These are phyloP conservation scores for Fistulina hepatica DNA, from an alignment of 1,284 basidiomycete species.

Conservation along the genomic window DNA sequence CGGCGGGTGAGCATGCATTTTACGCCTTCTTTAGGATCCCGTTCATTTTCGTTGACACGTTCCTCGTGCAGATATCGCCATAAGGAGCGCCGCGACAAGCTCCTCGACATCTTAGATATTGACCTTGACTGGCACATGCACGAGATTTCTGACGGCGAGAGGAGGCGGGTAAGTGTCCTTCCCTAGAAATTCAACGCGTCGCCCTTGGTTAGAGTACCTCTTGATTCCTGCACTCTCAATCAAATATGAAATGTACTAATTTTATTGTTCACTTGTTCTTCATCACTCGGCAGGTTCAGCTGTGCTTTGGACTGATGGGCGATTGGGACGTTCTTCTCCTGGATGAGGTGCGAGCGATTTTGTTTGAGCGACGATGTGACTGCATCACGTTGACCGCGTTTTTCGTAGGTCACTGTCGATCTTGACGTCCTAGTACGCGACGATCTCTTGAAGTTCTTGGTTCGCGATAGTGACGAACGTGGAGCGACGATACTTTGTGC, in stretches of 20 bases:
- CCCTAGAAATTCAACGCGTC: not conserved
- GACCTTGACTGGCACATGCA: constrained; percentile 93
- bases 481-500: constrained; percentile 85
- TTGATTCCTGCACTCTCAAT: not conserved
- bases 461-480: constrained; percentile 70
- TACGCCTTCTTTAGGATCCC: no score
- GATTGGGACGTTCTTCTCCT: constrained; percentile 91
- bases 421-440: constrained; percentile 95
- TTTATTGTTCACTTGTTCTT: no score
- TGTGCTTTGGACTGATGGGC: constrained; percentile 94
- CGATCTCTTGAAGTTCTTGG: constrained; percentile 82
- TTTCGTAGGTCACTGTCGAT: constrained; percentile 81
- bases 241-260: no score
- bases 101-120: constrained; percentile 90
- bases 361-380: constrained; percentile 1
- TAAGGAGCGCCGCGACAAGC: constrained; percentile 75
- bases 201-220: constrained; percentile 8
- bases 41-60: no score
- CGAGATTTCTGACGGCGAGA: constrained; percentile 90
- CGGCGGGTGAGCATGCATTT: no score
- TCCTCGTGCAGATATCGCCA: no score
- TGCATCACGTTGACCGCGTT: constrained; percentile 3
- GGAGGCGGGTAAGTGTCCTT: constrained; percentile 50
- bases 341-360: constrained; percentile 60
- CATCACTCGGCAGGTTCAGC: constrained; percentile 57